Base-by-base conservation (phyloP, 768 basidiomycete genomes). In the Paxillus involutus region DNA sequence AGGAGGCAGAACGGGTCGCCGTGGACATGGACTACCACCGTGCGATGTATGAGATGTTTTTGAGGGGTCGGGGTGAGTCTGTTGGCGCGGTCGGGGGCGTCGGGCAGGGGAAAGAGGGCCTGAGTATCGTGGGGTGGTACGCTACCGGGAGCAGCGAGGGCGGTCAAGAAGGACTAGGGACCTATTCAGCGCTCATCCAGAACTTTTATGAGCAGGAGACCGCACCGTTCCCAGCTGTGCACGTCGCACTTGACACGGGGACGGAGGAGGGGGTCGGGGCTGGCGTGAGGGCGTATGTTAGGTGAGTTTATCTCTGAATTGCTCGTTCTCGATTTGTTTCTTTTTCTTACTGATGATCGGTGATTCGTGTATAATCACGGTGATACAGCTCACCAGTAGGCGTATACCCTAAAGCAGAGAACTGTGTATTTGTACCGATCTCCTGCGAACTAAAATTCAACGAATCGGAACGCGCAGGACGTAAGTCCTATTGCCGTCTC, bases 21-120 rank as follows among this genome's bases (percentile, higher is more conserved):
- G 90, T 98, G 56, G 95, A 98, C 68, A 93, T 94, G 86, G 94
- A 96, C 47, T 97, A 98, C 73, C 94, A 95, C 68, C 85, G 87
- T 60, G 83, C 86, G 40, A 93, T 98, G 89, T 91, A 90, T 63
- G 94, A 98, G 57, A 78, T 98, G 47, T 92, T 72, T 83, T 86
- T 67, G 57, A 68, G 50, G 47, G 68, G 70, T 3, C 68, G 91
- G 84, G 71, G 90, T 86, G 46, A 89, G 83, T 54, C 61, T 7
- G 6, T 61, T 55, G 47, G 21, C 55, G 52, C 32, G 42, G 56
- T 0, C 65, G 59, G 35, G 35, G 67, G 63, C 10, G 43, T 63
- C 16, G 63, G 63, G 6, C 64, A 65, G 21, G 59, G 58, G 42
- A 69, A 35, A 47, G 85, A 89, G 29, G 88, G 86, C 67, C 93